phyloP scores from a whole-genome alignment of 345 rosid genomes.

The Euphorbia tirucalli region DNA sequence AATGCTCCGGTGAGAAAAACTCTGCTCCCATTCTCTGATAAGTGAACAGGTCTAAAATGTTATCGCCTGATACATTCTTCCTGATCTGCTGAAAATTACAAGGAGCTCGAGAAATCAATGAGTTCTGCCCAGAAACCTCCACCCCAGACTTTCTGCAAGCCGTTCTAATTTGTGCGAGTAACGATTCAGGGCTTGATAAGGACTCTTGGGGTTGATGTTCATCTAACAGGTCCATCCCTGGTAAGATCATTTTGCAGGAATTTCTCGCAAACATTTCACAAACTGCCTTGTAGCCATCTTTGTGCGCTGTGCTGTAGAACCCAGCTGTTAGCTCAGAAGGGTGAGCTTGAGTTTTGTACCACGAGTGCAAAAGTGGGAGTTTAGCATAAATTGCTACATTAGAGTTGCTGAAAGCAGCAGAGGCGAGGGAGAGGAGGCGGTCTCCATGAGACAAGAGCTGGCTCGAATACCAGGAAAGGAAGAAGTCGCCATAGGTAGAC shows the following conservation, averaged over 20 bases:
- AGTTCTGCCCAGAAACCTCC: conserved; percentile 71
- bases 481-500: conserved; percentile 72
- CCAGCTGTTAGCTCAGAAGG: conserved; percentile 84
- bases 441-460: conserved; percentile 66
- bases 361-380: conserved; percentile 65
- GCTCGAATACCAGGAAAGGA: conserved; percentile 82
- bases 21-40: conserved; percentile 97
- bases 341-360: conserved; percentile 68
- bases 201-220: conserved; percentile 45
- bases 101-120: conserved; percentile 33
- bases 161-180: conserved; percentile 52
- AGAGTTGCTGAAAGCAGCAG: conserved; percentile 42
- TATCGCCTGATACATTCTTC: conserved; percentile 45
- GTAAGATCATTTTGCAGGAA: conserved; percentile 78
- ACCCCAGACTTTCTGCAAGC: conserved; percentile 68
- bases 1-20: conserved; percentile 94
- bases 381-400: conserved; percentile 50
- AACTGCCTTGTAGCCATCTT: conserved; percentile 62
- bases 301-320: conserved; percentile 52
- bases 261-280: conserved; percentile 63
- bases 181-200: conserved; percentile 60
- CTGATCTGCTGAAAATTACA: conserved; percentile 63
- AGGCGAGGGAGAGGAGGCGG: conserved; percentile 63
- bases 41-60: conserved; percentile 48
- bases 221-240: conserved; percentile 82